Base-by-base conservation (phyloP, 2,329 filamentous ascomycete species). In the Trichoderma gracile region DNA sequence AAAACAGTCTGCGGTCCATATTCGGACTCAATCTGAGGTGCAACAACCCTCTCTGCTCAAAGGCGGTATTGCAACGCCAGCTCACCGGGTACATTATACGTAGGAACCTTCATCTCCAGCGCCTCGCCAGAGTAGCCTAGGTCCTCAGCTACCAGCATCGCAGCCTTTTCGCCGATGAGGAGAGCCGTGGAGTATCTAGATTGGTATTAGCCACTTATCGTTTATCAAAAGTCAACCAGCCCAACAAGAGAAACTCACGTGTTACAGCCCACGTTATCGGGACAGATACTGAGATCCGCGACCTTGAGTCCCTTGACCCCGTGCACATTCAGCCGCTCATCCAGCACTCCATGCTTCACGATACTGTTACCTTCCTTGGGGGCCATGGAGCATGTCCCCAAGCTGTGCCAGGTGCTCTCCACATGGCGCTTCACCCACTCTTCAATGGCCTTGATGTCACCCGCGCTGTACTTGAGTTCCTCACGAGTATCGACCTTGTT, bases 381-480 rank as follows among this genome's bases (percentile, higher is more conserved):
- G 46, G 70, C 75, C 78, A 81, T 81, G 68, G 76, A 78, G 64
- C 75, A 78, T 3, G 78, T 80, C 0, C 78, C 78, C 30, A 80
- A 69, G 10, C 75, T 75, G 66, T 81, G 79, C 77, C 77, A 81
- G 1, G 77, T 76, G 1, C 77, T 79, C 3, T 66, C 69, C 7
- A 80, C 69, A 8, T 74, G 75, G 50, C 74, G 69, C 0, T 78
- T 72, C 15, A 80, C 21, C 70, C 71, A 79, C 33, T 80, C 68
- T 67, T 80, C 78, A 50, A 86, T 77, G 62, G 81, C 75, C 43
- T 67, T 64, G 1, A 76, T 66, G 25, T 75, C 69, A 17, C 27
- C 45, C 4, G 21, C 14, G 38, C 38, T 45, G 45, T 61, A 61
- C 19, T 61, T 61, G 40, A 61, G 58, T n/a, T 61, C 58, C 53